phyloP scores from a whole-genome alignment of 208 protist genomes.

The Acanthamoeba castellanii region DNA sequence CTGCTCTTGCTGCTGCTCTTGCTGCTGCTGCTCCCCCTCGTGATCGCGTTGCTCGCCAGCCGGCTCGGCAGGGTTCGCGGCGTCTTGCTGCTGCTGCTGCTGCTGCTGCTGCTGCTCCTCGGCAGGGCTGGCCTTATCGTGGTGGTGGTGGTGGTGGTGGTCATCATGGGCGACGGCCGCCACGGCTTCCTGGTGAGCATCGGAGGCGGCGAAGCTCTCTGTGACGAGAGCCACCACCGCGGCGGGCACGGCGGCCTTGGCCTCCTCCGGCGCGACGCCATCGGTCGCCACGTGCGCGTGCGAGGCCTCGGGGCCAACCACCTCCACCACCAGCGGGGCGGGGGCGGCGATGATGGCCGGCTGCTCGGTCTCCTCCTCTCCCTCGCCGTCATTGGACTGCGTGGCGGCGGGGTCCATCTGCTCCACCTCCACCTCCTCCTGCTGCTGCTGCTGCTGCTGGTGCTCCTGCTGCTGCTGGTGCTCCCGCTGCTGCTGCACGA shows the following conservation, averaged over 20 bases:
- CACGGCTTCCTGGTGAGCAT: not conserved
- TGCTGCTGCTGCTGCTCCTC: constrained; percentile 4
- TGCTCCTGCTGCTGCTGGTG: not conserved
- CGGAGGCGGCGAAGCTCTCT: not conserved
- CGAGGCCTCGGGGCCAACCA: too few species aligned
- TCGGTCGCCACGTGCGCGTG: too few species aligned
- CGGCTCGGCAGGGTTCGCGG: not conserved
- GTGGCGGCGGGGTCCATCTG: too few species aligned
- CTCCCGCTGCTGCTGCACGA: not conserved
- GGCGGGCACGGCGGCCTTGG: not conserved
- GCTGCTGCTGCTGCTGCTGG: too few species aligned
- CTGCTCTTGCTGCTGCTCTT: too few species aligned
- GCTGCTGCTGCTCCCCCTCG: too few species aligned
- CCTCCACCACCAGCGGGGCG: too few species aligned
- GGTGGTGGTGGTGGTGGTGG: not conserved
- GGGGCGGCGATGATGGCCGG: too few species aligned
- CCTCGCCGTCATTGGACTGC: too few species aligned
- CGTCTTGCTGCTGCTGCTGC: not conserved
- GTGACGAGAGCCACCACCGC: constrained; percentile 2
- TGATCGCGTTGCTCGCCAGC: too few species aligned
- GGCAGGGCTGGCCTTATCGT: not conserved
- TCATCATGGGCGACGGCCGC: not conserved
- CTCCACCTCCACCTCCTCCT: too few species aligned
- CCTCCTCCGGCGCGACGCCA: not conserved
- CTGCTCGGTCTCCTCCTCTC: too few species aligned